Percentiles rank a stretch among this genome's conserved stretches.
Evolutionary conservation across 2,329 filamentous ascomycete species (phyloP).

Genomic region (Xylariomycetidae sp.): DNA sequence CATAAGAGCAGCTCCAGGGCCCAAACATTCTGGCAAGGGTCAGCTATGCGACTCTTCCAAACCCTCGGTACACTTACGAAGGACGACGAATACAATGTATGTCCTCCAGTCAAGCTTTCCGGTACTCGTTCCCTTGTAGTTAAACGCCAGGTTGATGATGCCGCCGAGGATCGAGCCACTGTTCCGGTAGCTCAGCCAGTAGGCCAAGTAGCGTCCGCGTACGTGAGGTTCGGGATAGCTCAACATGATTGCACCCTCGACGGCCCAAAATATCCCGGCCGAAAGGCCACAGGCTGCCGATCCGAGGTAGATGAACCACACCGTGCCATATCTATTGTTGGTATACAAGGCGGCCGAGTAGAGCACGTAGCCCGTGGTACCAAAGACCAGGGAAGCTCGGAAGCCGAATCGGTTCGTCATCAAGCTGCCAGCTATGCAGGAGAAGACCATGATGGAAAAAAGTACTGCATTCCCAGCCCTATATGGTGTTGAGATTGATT

Average conservation of each 20-base stretch:
- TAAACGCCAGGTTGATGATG: slow-evolving; percentile 13
- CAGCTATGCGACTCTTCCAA: background rate
- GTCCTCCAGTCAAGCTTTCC: slow-evolving; percentile 22
- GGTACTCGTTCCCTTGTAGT: slow-evolving; percentile 15
- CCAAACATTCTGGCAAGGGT: slow-evolving; percentile 1
- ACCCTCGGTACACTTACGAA: slow-evolving; percentile 13
- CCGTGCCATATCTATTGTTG: slow-evolving; percentile 38
- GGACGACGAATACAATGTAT: slow-evolving; percentile 21
- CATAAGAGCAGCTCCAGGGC: background rate
- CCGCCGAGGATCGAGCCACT: slow-evolving; percentile 10
- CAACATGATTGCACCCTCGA: slow-evolving; percentile 5
- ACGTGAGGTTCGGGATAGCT: slow-evolving; percentile 5
- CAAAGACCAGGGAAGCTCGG: slow-evolving; percentile 29
- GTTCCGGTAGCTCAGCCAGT: slow-evolving; percentile 17
- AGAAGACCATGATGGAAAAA: slow-evolving; percentile 5
- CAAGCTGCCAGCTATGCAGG: slow-evolving; percentile 3
- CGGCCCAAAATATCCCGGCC: slow-evolving; percentile 14
- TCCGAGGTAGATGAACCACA: slow-evolving; percentile 40
- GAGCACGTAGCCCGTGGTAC: slow-evolving; percentile 38
- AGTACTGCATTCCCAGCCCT: slow-evolving; percentile 7
- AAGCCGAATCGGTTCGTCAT: slow-evolving; percentile 5
- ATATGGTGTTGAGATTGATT: too few species aligned
- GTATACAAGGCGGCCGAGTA: slow-evolving; percentile 39
- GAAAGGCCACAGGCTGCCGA: slow-evolving; percentile 36
- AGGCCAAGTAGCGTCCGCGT: slow-evolving; percentile 9